Percentiles rank a stretch among this genome's conserved stretches.
phyloP scores from a whole-genome alignment of 2,329 filamentous ascomycete genomes.

The Botrytis pseudocinerea region DNA sequence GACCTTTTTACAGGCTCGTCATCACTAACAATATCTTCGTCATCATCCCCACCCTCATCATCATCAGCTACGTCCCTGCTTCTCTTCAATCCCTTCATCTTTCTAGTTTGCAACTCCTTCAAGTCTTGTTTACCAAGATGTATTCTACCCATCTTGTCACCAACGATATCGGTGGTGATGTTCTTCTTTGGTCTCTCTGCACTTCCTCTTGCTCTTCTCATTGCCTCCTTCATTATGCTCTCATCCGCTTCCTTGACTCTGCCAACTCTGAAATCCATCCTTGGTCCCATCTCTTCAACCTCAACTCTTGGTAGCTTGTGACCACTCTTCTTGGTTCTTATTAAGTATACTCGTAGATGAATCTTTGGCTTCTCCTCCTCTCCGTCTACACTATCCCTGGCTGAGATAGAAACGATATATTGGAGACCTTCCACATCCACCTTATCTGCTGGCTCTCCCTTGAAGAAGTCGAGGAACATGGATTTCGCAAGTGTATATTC shows the following conservation, averaged over 20 bases:
- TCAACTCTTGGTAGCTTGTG: constrained; percentile 88
- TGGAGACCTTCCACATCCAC: constrained; percentile 95
- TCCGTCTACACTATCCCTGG: constrained; percentile 59
- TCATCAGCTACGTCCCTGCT: constrained; percentile 62
- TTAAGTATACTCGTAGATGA: constrained; percentile 78
- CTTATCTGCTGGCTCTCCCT: constrained; percentile 72
- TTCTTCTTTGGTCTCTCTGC: constrained; percentile 94
- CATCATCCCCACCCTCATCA: constrained; percentile 52
- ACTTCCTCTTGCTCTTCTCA: constrained; percentile 76
- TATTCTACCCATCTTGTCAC: constrained; percentile 93
- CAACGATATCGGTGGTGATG: constrained; percentile 84
- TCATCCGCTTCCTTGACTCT: constrained; percentile 77
- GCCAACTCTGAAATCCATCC: constrained; percentile 88
- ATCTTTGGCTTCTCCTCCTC: constrained; percentile 56
- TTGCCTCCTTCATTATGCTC: constrained; percentile 80
- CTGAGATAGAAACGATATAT: constrained; percentile 81
- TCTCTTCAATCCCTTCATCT: constrained; percentile 99
- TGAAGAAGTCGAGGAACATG: constrained; percentile 88
- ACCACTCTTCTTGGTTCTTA: constrained; percentile 82
- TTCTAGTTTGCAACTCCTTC: constrained; percentile 83
- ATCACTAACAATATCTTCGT: constrained; percentile 47
- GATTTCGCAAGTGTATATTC: constrained; percentile 85
- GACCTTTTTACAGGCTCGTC: constrained; percentile 40
- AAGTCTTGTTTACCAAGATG: constrained; percentile 92
- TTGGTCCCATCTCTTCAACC: constrained; percentile 90